Base-by-base conservation (phyloP, 2,329 filamentous ascomycete genomes). In the Magnaporthales sp. region DNA sequence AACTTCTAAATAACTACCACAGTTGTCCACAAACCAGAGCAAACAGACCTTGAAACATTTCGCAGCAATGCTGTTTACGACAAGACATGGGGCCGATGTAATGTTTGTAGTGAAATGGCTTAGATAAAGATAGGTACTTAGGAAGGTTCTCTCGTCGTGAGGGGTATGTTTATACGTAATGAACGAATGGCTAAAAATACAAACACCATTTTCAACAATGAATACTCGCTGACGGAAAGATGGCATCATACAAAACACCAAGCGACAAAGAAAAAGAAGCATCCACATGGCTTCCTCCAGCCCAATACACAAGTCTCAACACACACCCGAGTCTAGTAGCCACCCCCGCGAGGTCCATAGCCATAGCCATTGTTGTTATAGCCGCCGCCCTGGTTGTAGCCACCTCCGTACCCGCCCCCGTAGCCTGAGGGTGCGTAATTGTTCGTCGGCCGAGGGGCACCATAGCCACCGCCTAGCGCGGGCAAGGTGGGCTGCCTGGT, bases 401-500 rank as follows among this genome's bases (percentile, higher is more conserved):
- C 62, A 60, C 66, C 60, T 31, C 63, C 62, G 27, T 64, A 60
- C 11, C 51, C 51, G 31, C 66, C 66, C 3, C 30, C 31, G 38
- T 66, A 66, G 5, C 30, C 58, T 19, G 31, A 19, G 11, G 63
- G 63, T 7, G 24, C 51, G 15, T 51, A 54, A 7, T 19, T 60
- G 65, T 58, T 66, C 26, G 27, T 58, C n/a, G 54, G 31, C 27
- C 67, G 51, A 9, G 62, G 62, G 7, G 58, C 56, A 27, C 63
- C 63, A 22, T 62, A 68, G 29, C 70, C 71, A 4, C 68, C 68
- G 26, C 71, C 72, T 5, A 76, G 2, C 22, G 72, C 70, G 58
- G 76, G 75, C 64, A 79, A n/a, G 19, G 75, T 77, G 0, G 78
- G 77, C 67, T 77, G 74, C 8, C 75, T 71, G 67, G 71, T 72